These are phyloP conservation scores for Epicoccum nigrum DNA, from an alignment of 2,329 filamentous ascomycete species.

Conservation along the genomic window DNA sequence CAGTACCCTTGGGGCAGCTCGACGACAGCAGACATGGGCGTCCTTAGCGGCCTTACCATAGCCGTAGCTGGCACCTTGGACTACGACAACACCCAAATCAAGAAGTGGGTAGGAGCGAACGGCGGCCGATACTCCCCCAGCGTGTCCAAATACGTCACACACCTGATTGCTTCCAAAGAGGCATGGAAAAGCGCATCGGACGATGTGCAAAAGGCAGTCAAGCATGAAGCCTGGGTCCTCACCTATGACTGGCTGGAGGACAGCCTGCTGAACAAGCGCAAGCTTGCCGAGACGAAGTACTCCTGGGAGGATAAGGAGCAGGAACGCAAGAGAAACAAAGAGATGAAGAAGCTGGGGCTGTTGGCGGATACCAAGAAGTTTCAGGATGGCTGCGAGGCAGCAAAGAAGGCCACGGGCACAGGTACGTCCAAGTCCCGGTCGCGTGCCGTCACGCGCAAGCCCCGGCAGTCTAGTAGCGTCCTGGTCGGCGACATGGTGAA, in stretches of 20 bases:
- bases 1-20: background rate
- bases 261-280: slow-evolving; percentile 48
- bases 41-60: slow-evolving; percentile 62
- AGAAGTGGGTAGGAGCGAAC: slow-evolving; percentile 68
- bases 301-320: slow-evolving; percentile 35
- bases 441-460: slow-evolving; percentile 12
- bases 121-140: slow-evolving; percentile 63
- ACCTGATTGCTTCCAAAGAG: slow-evolving; percentile 70
- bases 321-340: slow-evolving; percentile 42
- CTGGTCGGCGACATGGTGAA: slow-evolving; percentile 29
- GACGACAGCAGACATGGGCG: slow-evolving; percentile 30
- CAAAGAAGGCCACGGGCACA: slow-evolving; percentile 39
- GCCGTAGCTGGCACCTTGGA: slow-evolving; percentile 65
- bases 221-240: slow-evolving; percentile 43
- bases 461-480: slow-evolving; percentile 24
- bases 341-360: slow-evolving; percentile 33
- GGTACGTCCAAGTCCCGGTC: slow-evolving; percentile 41
- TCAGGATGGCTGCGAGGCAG: slow-evolving; percentile 38
- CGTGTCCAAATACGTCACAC: slow-evolving; percentile 67
- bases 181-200: slow-evolving; percentile 62
- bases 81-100: slow-evolving; percentile 59
- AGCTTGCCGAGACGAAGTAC: slow-evolving; percentile 44
- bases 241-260: slow-evolving; percentile 57
- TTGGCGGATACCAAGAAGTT: slow-evolving; percentile 38
- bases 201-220: slow-evolving; percentile 29